These are phyloP conservation scores for Hylodesmum podocarpum DNA, from an alignment of 306 rosid species.

Conservation along the genomic window DNA sequence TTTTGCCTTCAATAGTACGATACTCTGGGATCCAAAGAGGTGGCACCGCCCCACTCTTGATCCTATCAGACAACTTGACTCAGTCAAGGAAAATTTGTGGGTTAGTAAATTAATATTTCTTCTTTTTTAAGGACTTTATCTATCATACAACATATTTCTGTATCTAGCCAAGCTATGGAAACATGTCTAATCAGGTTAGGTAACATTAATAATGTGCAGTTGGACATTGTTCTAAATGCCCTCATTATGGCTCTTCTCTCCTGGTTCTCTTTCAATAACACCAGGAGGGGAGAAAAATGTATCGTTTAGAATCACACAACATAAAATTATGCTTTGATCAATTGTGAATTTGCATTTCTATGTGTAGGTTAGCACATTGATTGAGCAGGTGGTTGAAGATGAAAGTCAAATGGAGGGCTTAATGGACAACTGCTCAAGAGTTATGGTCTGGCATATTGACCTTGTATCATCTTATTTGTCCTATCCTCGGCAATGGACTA, in stretches of 20 bases:
- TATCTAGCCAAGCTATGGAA: slow-evolving; percentile 6
- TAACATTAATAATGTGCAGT: neutral
- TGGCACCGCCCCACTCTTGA: slow-evolving; percentile 76
- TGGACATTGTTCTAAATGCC: neutral
- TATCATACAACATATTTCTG: neutral
- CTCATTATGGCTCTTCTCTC: neutral
- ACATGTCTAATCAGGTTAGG: slow-evolving; percentile 4
- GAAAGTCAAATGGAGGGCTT: slow-evolving; percentile 94
- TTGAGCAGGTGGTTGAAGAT: slow-evolving; percentile 83
- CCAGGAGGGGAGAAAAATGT: neutral
- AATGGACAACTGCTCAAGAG: slow-evolving; percentile 57
- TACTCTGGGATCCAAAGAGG: slow-evolving; percentile 83
- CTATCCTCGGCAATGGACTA: slow-evolving; percentile 67
- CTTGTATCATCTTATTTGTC: slow-evolving; percentile 44
- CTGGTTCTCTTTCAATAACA: neutral
- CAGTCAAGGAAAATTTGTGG: slow-evolving; percentile 55
- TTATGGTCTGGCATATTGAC: slow-evolving; percentile 77
- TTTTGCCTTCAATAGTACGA: slow-evolving; percentile 90
- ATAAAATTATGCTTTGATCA: slow-evolving; percentile 10
- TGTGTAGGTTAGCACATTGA: slow-evolving; percentile 73
- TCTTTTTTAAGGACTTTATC: neutral
- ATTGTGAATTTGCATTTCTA: slow-evolving; percentile 26
- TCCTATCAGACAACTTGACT: slow-evolving; percentile 72
- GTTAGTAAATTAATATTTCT: slow-evolving; percentile 48
- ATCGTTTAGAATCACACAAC: neutral